phyloP scores from a whole-genome alignment of 2,329 filamentous ascomycete genomes.

The Aspergillus clavatus region DNA sequence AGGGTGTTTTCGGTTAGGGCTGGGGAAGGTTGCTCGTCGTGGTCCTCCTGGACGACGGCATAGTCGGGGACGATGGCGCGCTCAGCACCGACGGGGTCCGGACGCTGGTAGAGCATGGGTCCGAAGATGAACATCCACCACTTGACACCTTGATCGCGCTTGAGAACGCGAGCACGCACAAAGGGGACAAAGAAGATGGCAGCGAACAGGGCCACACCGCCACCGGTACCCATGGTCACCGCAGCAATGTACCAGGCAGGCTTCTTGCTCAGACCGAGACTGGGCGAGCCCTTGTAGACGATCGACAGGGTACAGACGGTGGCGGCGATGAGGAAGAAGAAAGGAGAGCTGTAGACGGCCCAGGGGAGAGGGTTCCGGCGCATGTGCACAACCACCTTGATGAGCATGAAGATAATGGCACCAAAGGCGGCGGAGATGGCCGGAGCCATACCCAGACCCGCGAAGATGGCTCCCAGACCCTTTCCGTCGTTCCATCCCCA shows the following conservation, averaged over 20 bases:
- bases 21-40: neutral
- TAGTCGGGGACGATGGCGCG: slow-evolving; percentile 65
- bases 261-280: slow-evolving; percentile 55
- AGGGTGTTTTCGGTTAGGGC: slow-evolving; percentile 8
- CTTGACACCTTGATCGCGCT: slow-evolving; percentile 60
- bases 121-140: slow-evolving; percentile 61
- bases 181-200: slow-evolving; percentile 70
- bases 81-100: slow-evolving; percentile 50
- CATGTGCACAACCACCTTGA: slow-evolving; percentile 66
- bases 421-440: slow-evolving; percentile 61
- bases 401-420: slow-evolving; percentile 65
- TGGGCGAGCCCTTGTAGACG: slow-evolving; percentile 75
- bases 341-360: slow-evolving; percentile 68
- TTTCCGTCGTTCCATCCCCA: slow-evolving; percentile 67
- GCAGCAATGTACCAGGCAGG: slow-evolving; percentile 62
- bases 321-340: slow-evolving; percentile 72
- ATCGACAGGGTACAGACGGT: slow-evolving; percentile 72
- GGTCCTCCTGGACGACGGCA: slow-evolving; percentile 63
- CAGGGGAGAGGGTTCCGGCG: slow-evolving; percentile 67
- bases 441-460: slow-evolving; percentile 61
- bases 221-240: slow-evolving; percentile 62
- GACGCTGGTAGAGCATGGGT: slow-evolving; percentile 60
- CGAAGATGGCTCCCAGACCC: slow-evolving; percentile 67
- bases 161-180: slow-evolving; percentile 62
- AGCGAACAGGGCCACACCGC: slow-evolving; percentile 55